Percentiles rank a stretch among this genome's conserved stretches.
phyloP scores from a whole-genome alignment of 2,329 filamentous ascomycete genomes.

The Ophiognomonia clavigignenti-juglandacearum region DNA sequence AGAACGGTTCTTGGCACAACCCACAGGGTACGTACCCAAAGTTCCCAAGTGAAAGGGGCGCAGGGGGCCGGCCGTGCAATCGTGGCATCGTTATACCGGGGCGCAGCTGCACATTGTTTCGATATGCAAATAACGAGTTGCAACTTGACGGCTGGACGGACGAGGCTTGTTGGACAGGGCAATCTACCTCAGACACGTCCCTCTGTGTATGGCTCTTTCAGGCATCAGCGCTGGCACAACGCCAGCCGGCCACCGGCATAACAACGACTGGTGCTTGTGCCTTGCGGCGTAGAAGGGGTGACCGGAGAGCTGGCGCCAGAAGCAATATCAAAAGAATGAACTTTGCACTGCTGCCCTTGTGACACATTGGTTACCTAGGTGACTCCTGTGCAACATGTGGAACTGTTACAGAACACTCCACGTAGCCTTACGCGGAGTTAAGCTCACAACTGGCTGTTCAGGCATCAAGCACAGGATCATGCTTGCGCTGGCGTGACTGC shows the following conservation, averaged over 20 bases:
- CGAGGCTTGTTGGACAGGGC: background rate
- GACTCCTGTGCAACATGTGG: no score
- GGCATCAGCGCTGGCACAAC: background rate
- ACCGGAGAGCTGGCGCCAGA: background rate
- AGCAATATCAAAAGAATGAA: background rate
- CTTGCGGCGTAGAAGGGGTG: background rate
- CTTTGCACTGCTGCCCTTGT: no score
- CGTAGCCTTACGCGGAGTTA: slow-evolving; percentile 1
- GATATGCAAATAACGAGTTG: slow-evolving; percentile 9
- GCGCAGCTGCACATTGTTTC: no score
- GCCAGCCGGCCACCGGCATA: no score
- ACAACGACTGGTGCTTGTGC: background rate
- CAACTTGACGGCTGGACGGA: no score
- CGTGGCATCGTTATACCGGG: slow-evolving; percentile 1
- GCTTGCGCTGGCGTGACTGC: slow-evolving; percentile 5
- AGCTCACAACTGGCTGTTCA: background rate
- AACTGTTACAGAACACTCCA: background rate
- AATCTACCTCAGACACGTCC: background rate
- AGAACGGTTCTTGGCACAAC: slow-evolving; percentile 8
- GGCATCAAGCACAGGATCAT: slow-evolving; percentile 9
- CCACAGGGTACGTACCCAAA: slow-evolving; percentile 5
- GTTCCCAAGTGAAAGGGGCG: background rate
- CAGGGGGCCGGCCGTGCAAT: slow-evolving; percentile 6
- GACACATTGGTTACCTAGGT: no score
- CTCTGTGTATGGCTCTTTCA: background rate